Percentiles rank a stretch among this genome's conserved stretches.
phyloP scores from a whole-genome alignment of 1,139 yeast genomes.

The Kazachstania sp. region DNA sequence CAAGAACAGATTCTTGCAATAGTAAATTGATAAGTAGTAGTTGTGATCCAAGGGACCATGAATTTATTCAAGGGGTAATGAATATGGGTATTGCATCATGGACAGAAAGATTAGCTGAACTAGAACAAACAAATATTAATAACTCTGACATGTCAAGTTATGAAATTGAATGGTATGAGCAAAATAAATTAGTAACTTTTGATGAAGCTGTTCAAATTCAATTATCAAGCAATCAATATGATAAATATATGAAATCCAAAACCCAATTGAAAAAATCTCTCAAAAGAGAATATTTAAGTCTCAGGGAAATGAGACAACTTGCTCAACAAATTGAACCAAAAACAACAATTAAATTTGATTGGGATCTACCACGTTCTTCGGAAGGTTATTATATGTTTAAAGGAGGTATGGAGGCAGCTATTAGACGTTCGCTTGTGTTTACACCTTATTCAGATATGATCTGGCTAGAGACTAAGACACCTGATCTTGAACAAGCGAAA shows the following conservation, averaged over 20 bases:
- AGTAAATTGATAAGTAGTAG: conserved; percentile 46
- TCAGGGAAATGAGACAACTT: conserved; percentile 22
- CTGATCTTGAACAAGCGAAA: conserved; percentile 44
- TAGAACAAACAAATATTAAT: conserved; percentile 30
- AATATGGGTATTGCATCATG: conserved; percentile 38
- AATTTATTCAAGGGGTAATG: conserved; percentile 43
- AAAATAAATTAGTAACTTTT: conserved; percentile 39
- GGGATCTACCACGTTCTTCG: conserved; percentile 52
- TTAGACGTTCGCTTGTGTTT: conserved; percentile 43
- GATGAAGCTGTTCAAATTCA: conserved; percentile 39
- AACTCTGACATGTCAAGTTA: conserved; percentile 34
- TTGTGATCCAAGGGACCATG: conserved; percentile 51
- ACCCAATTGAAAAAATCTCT: conserved; percentile 2
- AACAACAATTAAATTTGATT: conserved; percentile 38
- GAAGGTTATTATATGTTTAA: conserved; percentile 48
- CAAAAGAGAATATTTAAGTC: conserved; percentile 16
- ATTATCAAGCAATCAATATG: conserved; percentile 14
- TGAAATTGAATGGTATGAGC: conserved; percentile 40
- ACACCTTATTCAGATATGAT: conserved; percentile 51
- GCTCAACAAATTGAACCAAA: conserved; percentile 31
- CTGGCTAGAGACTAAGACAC: conserved; percentile 54
- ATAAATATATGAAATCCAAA: conserved; percentile 9
- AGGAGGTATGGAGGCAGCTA: conserved; percentile 46
- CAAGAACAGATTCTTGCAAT: conserved; percentile 54
- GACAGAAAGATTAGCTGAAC: conserved; percentile 39